A percentile compares a stretch with the other conserved stretches of the same genome.
Evolutionary conservation across 2,329 filamentous ascomycete species (phyloP).

Genomic region (Orbilia javanica): DNA sequence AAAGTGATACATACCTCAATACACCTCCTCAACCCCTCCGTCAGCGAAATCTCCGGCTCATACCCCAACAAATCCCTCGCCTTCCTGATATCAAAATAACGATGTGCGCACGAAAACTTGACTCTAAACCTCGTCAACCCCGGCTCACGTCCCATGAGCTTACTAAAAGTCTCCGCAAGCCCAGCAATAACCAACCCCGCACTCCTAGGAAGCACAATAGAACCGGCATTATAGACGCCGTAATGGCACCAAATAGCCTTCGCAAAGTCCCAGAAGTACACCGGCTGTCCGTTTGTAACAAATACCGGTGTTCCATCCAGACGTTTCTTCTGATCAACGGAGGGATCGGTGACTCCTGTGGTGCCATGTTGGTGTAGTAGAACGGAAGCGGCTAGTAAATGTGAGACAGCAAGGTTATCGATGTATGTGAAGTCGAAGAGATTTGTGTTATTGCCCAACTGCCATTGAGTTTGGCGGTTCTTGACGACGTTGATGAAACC

Average conservation of each 20-base stretch:
- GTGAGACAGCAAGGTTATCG: conserved; percentile 79
- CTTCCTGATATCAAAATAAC: conserved; percentile 64
- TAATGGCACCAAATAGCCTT: conserved; percentile 78
- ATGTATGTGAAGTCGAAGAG: conserved; percentile 80
- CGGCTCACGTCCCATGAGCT: conserved; percentile 62
- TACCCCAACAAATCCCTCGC: conserved; percentile 64
- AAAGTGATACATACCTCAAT: conserved; percentile 58
- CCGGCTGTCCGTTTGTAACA: conserved; percentile 87
- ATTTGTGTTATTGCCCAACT: conserved; percentile 81
- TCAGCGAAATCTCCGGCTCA: conserved; percentile 61
- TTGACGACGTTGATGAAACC: conserved; percentile 79
- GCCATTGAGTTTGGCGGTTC: conserved; percentile 77
- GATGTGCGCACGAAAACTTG: conserved; percentile 62
- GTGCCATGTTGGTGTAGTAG: conserved; percentile 74
- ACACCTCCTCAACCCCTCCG: conserved; percentile 63
- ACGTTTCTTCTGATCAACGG: conserved; percentile 76
- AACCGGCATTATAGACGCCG: conserved; percentile 62
- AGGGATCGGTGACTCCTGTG: conserved; percentile 63
- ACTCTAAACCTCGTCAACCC: conserved; percentile 62
- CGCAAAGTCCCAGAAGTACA: conserved; percentile 92
- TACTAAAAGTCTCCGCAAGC: conserved; percentile 61
- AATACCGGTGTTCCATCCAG: conserved; percentile 90
- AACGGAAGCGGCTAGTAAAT: conserved; percentile 82
- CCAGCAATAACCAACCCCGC: conserved; percentile 60
- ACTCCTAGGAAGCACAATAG: conserved; percentile 57